These are phyloP conservation scores for Simmondsia chinensis DNA, from an alignment of 148 eudicot genomes.

Conservation along the genomic window DNA sequence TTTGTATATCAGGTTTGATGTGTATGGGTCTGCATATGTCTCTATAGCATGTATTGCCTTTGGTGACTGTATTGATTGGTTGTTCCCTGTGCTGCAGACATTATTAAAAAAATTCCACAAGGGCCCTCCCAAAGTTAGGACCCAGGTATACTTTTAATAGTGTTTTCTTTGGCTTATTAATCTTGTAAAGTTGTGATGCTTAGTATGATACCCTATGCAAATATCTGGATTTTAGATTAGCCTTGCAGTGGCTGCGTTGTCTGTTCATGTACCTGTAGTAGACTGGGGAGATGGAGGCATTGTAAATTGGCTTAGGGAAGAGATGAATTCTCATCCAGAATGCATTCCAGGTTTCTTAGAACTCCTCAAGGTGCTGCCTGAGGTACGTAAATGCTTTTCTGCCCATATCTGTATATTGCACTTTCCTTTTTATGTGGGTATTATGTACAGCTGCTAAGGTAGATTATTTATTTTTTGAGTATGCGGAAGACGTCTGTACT, in stretches of 20 bases:
- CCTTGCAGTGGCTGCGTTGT: conserved; percentile 97
- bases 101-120: conserved; percentile 72
- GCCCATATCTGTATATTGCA: neutral
- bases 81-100: conserved; percentile 42
- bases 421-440: no score
- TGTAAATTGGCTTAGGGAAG: conserved; percentile 75
- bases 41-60: no score
- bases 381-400: conserved; percentile 38
- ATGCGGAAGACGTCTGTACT: no score
- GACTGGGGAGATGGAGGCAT: conserved; percentile 99
- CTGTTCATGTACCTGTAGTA: conserved; percentile 89
- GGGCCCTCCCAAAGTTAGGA: conserved; percentile 94
- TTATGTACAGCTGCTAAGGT: no score
- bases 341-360: conserved; percentile 85
- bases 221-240: conserved; percentile 58
- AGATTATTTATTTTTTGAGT: no score
- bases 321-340: conserved; percentile 82
- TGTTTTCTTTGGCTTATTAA: conserved; percentile 1
- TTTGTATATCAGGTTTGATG: no score
- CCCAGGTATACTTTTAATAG: conserved; percentile 58
- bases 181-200: neutral
- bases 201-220: neutral
- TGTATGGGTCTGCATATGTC: no score
- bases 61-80: neutral
- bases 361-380: conserved; percentile 89